Base-by-base conservation (phyloP, 2,329 filamentous ascomycete genomes). In the Thermoascus crustaceus region DNA sequence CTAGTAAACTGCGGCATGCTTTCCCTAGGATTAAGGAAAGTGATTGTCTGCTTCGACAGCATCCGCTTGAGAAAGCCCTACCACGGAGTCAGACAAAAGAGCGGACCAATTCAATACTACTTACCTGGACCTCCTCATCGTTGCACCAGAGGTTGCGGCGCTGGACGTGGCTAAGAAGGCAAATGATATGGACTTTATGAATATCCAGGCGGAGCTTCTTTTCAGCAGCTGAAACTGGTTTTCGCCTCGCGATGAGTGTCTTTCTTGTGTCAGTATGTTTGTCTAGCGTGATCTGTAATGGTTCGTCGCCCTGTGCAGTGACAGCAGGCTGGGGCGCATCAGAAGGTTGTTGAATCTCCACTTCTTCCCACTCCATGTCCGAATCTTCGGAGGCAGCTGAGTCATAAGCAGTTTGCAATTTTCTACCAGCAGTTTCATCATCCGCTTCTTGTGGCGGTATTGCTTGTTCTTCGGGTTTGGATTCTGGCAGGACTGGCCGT, bases 111-210 rank as follows among this genome's bases (percentile, higher is more conserved):
- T 2, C 11, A 6, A 30, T 35, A 8, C 21, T 24, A 43, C 53
- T 35, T 45, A 68, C 71, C 53, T 94, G 85, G 6, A 84, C 75
- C 38, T 72, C 63, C 9, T 65, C 49, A 53, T 89, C 81, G 50
- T 94, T 94, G 62, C 88, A 95, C 86, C 89, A 95, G 36, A 75
- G 68, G 53, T 96, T 98, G 37, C 88, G 78, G 38, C 77, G 69
- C 45, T 83, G 74, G 10, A 80, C 73, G 58, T 96, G 85, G 7
- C 78, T 76, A 10, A 98, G 61, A 2, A 98, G 69, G 54, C 85
- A 94, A 9, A 95, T 64, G 0, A 96, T 46, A 61, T 98, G 88
- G 42, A 79, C 69, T 59, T 89, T 94, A 59, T 98, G 91, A n/a
- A 87, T 71, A 34, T 85, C 74, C 19, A 91, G 57, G 13, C 88